Percentiles rank a stretch among this genome's conserved stretches.
Conservation (phyloP, 176 grass and related monocot genomes). For the Ampelocalamus luodianensis region DNA sequence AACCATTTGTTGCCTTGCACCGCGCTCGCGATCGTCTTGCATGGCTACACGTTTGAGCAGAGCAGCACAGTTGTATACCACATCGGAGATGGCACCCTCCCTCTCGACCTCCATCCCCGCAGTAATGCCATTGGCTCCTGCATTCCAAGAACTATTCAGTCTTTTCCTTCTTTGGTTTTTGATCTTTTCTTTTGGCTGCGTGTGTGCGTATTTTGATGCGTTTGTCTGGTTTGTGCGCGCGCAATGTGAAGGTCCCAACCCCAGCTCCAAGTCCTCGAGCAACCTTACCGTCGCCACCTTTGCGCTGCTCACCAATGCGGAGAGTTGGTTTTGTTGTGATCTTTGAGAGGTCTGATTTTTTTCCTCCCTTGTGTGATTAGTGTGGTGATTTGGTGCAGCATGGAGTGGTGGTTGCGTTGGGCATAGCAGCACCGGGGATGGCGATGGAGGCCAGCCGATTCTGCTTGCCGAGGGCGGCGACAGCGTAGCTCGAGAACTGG, state of each 20-base stretch:
- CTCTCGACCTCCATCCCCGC: slow-evolving; percentile 61
- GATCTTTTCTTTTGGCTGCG: neutral
- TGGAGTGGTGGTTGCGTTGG: slow-evolving; percentile 33
- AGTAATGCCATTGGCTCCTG: slow-evolving; percentile 40
- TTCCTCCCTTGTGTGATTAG: neutral
- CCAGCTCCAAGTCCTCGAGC: slow-evolving; percentile 83
- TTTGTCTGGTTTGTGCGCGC: neutral
- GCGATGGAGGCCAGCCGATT: slow-evolving; percentile 34
- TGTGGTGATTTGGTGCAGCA: neutral
- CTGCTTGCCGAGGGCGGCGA: slow-evolving; percentile 44
- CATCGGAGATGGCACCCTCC: slow-evolving; percentile 73
- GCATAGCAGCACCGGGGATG: slow-evolving; percentile 57
- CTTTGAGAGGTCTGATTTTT: neutral
- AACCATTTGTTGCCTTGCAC: slow-evolving; percentile 36
- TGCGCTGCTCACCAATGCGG: slow-evolving; percentile 47
- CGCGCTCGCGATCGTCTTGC: neutral
- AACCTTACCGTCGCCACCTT: slow-evolving; percentile 66
- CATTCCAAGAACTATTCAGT: slow-evolving; percentile 15
- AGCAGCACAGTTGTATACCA: slow-evolving; percentile 61
- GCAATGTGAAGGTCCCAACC: slow-evolving; percentile 67
- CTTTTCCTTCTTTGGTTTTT: slow-evolving; percentile 8
- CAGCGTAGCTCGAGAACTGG: slow-evolving; percentile 74
- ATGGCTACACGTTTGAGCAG: slow-evolving; percentile 67
- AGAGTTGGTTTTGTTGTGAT: slow-evolving; percentile 37
- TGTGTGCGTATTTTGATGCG: neutral